Evolutionary conservation across 371 early-diverging fungal genomes (phyloP), one percentile per base, ranked within the genome.

Genomic region (Sporodiniella umbellata): DNA sequence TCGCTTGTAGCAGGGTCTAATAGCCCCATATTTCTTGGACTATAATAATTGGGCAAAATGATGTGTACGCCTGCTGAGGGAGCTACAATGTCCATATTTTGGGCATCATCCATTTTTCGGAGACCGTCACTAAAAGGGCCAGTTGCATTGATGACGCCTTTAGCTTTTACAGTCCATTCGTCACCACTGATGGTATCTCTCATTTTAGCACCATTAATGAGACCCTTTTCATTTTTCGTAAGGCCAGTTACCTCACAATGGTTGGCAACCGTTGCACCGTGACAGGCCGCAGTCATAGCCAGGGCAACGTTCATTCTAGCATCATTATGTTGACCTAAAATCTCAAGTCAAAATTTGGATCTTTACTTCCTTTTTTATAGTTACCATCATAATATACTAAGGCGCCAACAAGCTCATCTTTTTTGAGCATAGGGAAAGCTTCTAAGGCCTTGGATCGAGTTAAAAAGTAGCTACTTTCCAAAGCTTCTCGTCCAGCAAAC

Each of bases 21-120:
- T 52, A 99, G 72, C 37, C 99, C 99, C 95, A 98, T 95, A 69
- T 92, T 85, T 43, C 87, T 81, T 28, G 99, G 97, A 42, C 88
- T 86, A 62, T 89, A 99, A 77, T 95, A 93, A 69, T 86, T 88
- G 49, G 96, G 96, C 33, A 99, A 80, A 48, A 98, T 92, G 55
- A 99, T 88, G 60, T 99, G 99, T 24, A 93, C 92, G 51, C 99
- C 99, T 14, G 96, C 89, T 53, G 90, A 89, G 19, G 99, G 99
- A 7, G 93, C 88, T 17, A 99, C 95, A 56, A 99, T 94, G 14
- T 89, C 87, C 24, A 78, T 40, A 50, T 84, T 83, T 8, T 66
- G 51, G 21, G 87, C 84, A 37, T 89, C 78, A 60, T 96, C 93
- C 86, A 95, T 80, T 71, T 94, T 88, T 45, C 93, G 87, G 33